Evolutionary conservation across 2,329 filamentous ascomycete genomes (phyloP), one percentile per base, ranked within the genome.

Genomic region (Pseudophaeomoniella oleicola): DNA sequence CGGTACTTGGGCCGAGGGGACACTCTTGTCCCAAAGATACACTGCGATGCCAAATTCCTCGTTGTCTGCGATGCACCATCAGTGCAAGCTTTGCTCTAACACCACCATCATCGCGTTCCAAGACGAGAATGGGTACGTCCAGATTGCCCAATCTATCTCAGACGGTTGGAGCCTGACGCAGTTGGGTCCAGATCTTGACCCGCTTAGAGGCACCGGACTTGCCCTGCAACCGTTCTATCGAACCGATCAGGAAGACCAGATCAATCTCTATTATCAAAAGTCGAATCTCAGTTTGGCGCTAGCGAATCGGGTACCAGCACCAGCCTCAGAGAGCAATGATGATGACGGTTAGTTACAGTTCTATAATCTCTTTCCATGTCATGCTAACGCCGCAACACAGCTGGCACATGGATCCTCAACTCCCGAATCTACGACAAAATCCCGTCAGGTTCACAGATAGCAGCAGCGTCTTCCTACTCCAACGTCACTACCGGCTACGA

Each of bases 81-180:
- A 41, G 37, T 41, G 39, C 29, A 39, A 17, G 15, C 22, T 16
- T 12, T 41, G 39, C 22, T 19, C 39, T 3, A 41, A 39, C 19
- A 41, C 39, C 11, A 41, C 39, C 3, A 41, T 39, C 18, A 32
- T 41, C 19, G 37, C 39, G 35, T 41, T 41, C 18, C 39, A 41
- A 37, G 39, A 41, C 34, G 34, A 39, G 19, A 39, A 41, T 17
- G 39, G 39, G 39, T 34, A 32, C 18, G 37, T 41, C 19, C 39
- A 41, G 30, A 41, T 41, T 32, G 39, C 32, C 30, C 39, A 41
- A 30, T 34, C 37, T 19, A 36, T 37, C 29, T 39, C 37, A 29
- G 32, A 16, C 16, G 39, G 39, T 29, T 41, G 37, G 39, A 34
- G 36, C 16, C 11, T 41, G 22, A 39, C 32, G 13, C 39, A 41